Conservation (phyloP, 2,329 filamentous ascomycete species). For the Ilyonectria robusta region DNA sequence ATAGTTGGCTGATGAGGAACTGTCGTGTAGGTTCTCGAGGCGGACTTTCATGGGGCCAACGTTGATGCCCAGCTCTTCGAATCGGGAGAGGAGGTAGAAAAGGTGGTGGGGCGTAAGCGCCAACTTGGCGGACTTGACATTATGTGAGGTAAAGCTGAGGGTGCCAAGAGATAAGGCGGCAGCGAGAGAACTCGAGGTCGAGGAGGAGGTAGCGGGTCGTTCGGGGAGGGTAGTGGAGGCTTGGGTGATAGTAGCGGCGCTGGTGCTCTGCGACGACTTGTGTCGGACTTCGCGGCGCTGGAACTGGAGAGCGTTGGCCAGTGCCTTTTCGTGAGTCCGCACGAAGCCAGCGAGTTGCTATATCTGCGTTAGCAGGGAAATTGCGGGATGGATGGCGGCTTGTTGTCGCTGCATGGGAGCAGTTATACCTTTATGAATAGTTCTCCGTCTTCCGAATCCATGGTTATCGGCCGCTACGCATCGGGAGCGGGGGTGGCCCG, state of each 20-base stretch:
- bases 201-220: constrained; percentile 75
- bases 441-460: constrained; percentile 92
- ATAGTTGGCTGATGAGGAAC: constrained; percentile 89
- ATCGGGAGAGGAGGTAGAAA: constrained; percentile 95
- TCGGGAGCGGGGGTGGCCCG: constrained; percentile 35
- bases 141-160: constrained; percentile 87
- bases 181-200: constrained; percentile 82
- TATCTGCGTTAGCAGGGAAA: constrained; percentile 50
- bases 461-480: constrained; percentile 64
- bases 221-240: constrained; percentile 70
- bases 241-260: constrained; percentile 68
- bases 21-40: constrained; percentile 93
- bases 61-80: constrained; percentile 90
- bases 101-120: constrained; percentile 96
- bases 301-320: constrained; percentile 94
- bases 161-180: constrained; percentile 89
- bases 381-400: constrained; percentile 8
- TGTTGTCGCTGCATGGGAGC: neutral
- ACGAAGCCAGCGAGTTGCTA: constrained; percentile 97
- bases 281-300: constrained; percentile 80
- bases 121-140: constrained; percentile 89
- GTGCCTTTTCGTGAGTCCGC: constrained; percentile 95
- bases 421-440: constrained; percentile 84
- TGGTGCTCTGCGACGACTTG: constrained; percentile 76
- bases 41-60: constrained; percentile 98